A percentile compares a stretch with the other conserved stretches of the same genome.
Conservation (phyloP, 805 yeast species). For the Wickerhamiella qilinensis region DNA sequence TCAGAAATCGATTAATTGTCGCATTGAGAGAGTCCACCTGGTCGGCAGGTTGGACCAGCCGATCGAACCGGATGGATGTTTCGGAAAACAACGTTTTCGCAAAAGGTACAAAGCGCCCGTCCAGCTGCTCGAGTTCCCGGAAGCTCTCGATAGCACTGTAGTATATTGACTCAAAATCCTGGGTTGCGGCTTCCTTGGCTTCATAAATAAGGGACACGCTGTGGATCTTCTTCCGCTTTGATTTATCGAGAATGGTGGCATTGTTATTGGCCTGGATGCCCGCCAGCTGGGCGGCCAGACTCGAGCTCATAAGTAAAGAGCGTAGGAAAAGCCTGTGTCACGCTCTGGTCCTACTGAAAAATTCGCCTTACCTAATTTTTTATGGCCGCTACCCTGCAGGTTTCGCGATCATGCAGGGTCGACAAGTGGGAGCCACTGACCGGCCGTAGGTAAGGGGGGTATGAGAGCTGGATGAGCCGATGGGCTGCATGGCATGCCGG, state of each 20-base stretch:
- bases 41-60: constrained; percentile 68
- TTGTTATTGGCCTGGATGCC: constrained; percentile 34
- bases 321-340: too few relatives aligned
- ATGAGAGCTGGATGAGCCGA: too few relatives aligned
- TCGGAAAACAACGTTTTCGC: constrained; percentile 64
- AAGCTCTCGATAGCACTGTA: constrained; percentile 61
- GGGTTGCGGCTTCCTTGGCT: constrained; percentile 78
- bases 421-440: too few relatives aligned
- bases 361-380: not conserved
- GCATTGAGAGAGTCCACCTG: constrained; percentile 57
- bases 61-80: constrained; percentile 61
- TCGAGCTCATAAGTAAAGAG: constrained; percentile 19
- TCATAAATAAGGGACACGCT: constrained; percentile 79
- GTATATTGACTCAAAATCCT: constrained; percentile 74
- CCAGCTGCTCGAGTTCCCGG: constrained; percentile 52
- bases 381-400: not conserved
- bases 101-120: constrained; percentile 59
- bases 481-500: too few relatives aligned
- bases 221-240: constrained; percentile 71
- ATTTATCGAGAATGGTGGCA: constrained; percentile 67
- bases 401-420: not conserved
- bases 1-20: constrained; percentile 59
- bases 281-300: constrained; percentile 71
- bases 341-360: too few relatives aligned
- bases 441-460: too few relatives aligned